Evolutionary conservation across 1,284 basidiomycete species (phyloP), one percentile per base, ranked within the genome.

Genomic region (Puccinia polysora): DNA sequence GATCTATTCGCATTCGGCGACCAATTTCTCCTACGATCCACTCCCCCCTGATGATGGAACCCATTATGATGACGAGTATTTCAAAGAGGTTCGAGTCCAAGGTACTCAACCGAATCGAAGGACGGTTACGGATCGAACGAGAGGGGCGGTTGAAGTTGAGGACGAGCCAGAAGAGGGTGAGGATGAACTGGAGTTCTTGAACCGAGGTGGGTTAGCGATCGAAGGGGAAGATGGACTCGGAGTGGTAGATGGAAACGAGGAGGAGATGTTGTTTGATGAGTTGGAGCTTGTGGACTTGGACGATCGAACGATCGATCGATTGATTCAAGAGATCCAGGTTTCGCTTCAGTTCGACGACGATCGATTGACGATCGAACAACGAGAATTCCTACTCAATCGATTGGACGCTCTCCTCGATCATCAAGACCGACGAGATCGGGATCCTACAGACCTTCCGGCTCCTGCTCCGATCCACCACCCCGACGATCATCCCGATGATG

Each of bases 1-100:
- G 10, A 25, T 75, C 25, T 43, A 62, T 47, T 43, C 38, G 6
- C 43, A 30, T 47, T 68, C 73, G 2, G 69, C 73, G 32, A 45
- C 30, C 30, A 68, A 72, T 23, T 77, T 74, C 68, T 77, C 76
- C 23, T 77, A 73, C 73, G 76, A 77, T 49, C 76, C 76, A 2
- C 52, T 76, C 15, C 76, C 76, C 1, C 76, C 76, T 0, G 32
- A 45, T 18, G 43, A 60, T 55, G 74, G 74, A 14, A 76, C 76
- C 14, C 74, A 56, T 62, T 77, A 76, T 73, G 58, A 75, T 72
- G 76, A 74, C 47, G 12, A 36, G 12, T 77, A 77, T 65, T 76
- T 77, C 43, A 73, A 73, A 6, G 74, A 68, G 10, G 15, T 23
- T 47, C 40, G 18, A 1, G 40, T 28, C 40, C 2, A 43, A 47